Evolutionary conservation across 139 green algal species (phyloP).

Genomic region (Chlorella sp.): DNA sequence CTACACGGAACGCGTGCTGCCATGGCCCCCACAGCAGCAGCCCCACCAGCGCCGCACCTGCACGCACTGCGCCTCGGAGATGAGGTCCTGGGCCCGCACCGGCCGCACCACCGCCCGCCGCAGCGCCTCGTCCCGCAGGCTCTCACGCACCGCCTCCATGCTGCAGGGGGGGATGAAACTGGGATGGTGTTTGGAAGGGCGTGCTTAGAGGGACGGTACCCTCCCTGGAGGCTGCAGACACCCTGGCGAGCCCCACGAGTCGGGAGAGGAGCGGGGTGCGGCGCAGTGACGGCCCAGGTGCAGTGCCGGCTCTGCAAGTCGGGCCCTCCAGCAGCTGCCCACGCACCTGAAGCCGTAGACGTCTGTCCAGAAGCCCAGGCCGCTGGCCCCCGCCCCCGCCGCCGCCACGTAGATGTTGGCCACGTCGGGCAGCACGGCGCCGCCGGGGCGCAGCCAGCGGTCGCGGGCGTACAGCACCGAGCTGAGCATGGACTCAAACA

Average conservation of each 20-base stretch:
- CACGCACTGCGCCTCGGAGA: constrained; percentile 42
- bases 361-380: constrained; percentile 83
- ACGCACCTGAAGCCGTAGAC: constrained; percentile 88
- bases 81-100: constrained; percentile 62
- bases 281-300: background rate
- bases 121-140: constrained; percentile 18
- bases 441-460: constrained; percentile 83
- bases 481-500: constrained; percentile 98
- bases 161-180: background rate
- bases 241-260: too few relatives aligned
- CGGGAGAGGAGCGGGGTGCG: background rate
- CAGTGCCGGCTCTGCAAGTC: background rate
- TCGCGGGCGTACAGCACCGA: constrained; percentile 78
- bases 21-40: too few relatives aligned
- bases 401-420: constrained; percentile 81
- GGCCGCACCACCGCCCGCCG: constrained; percentile 60
- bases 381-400: constrained; percentile 48
- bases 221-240: too few relatives aligned
- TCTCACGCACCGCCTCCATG: constrained; percentile 25
- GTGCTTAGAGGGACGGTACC: too few relatives aligned
- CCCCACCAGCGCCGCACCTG: too few relatives aligned
- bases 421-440: constrained; percentile 90
- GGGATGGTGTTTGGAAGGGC: background rate
- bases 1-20: too few relatives aligned
- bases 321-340: background rate